These are phyloP conservation scores for Cyberlindnera suaveolens DNA, from an alignment of 805 yeast genomes.

Conservation along the genomic window DNA sequence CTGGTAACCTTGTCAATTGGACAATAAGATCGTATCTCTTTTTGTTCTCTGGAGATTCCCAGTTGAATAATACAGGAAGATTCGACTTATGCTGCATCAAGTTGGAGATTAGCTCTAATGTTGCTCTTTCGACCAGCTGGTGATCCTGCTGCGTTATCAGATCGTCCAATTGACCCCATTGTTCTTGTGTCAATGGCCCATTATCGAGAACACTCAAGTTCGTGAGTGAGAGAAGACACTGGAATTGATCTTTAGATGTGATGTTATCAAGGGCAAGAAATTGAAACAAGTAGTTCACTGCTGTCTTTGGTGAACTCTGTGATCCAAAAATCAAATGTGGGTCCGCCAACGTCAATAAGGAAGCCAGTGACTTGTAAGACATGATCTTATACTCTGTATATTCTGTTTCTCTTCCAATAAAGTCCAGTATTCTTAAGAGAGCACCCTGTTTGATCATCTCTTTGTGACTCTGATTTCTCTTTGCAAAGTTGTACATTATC, in stretches of 20 bases:
- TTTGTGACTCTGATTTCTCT: slow-evolving; percentile 20
- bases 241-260: slow-evolving; percentile 35
- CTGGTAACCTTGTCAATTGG: slow-evolving; percentile 33
- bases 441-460: slow-evolving; percentile 42
- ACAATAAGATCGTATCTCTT: slow-evolving; percentile 37
- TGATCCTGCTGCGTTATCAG: slow-evolving; percentile 37
- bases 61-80: slow-evolving; percentile 55
- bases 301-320: slow-evolving; percentile 16
- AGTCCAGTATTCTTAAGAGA: slow-evolving; percentile 29
- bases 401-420: slow-evolving; percentile 6
- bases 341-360: slow-evolving; percentile 37
- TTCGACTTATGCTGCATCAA: slow-evolving; percentile 35
- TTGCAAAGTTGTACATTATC: slow-evolving; percentile 26
- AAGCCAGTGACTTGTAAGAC: slow-evolving; percentile 39
- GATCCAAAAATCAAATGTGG: slow-evolving; percentile 36
- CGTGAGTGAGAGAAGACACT: slow-evolving; percentile 59
- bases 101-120: slow-evolving; percentile 61
- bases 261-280: slow-evolving; percentile 25
- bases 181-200: slow-evolving; percentile 26
- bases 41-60: slow-evolving; percentile 30
- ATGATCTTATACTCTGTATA: slow-evolving; percentile 8
- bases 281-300: slow-evolving; percentile 32
- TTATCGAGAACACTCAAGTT: slow-evolving; percentile 46
- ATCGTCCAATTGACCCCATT: slow-evolving; percentile 42
- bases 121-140: slow-evolving; percentile 45